Conservation (phyloP, 352 stramenopile genomes). For the Globisporangium rhizosaccharum region DNA sequence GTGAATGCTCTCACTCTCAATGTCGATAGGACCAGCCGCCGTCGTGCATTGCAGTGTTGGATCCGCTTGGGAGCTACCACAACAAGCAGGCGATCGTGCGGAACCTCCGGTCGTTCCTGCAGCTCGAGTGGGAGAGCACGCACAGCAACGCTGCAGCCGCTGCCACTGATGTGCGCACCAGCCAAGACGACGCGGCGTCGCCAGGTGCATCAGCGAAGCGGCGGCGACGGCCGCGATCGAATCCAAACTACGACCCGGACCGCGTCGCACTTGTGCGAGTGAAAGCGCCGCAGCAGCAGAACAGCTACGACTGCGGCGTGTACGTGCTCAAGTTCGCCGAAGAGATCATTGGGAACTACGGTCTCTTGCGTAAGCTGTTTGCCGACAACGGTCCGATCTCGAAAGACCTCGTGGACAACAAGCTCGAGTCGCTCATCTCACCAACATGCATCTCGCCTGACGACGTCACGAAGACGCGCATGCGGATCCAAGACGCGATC, state of each 20-base stretch:
- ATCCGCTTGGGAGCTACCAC: conserved; percentile 71
- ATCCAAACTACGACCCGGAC: conserved; percentile 24
- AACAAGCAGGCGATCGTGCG: conserved; percentile 47
- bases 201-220: background rate
- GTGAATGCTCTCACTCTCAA: conserved; percentile 1
- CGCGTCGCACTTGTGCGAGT: conserved; percentile 28
- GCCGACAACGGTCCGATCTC: conserved; percentile 24
- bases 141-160: conserved; percentile 1
- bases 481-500: conserved; percentile 32
- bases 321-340: conserved; percentile 62
- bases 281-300: conserved; percentile 49
- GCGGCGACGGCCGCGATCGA: background rate
- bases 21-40: conserved; percentile 23
- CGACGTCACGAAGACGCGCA: conserved; percentile 28
- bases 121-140: conserved; percentile 44
- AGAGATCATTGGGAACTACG: conserved; percentile 44
- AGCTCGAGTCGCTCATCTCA: conserved; percentile 37
- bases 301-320: conserved; percentile 63
- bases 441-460: conserved; percentile 32
- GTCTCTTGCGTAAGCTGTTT: conserved; percentile 16
- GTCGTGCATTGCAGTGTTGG: conserved; percentile 60
- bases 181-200: background rate
- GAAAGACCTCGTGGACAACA: conserved; percentile 32
- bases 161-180: conserved; percentile 1
- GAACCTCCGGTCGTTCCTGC: conserved; percentile 56